phyloP scores from a whole-genome alignment of 73 alveolate genomes.

The Vitrella brassicaformis region DNA sequence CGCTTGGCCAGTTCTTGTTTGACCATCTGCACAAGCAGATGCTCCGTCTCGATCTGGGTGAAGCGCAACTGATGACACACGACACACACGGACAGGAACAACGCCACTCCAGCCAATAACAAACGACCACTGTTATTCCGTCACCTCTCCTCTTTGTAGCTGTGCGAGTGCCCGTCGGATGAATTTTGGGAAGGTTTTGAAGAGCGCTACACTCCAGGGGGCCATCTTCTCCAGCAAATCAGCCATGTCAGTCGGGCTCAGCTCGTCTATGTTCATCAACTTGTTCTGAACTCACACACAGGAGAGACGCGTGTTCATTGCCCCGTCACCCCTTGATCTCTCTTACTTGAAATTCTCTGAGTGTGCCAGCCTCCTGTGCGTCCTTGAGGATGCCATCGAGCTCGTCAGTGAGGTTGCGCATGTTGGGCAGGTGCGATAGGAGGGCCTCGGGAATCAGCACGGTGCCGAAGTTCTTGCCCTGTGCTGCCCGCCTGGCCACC shows the following conservation, averaged over 20 bases:
- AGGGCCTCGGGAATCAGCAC: conserved; percentile 72
- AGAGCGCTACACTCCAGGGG: background rate
- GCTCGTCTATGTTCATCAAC: background rate
- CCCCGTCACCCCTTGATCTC: too few relatives aligned
- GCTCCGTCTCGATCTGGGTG: conserved; percentile 80
- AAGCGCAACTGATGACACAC: conserved; percentile 47
- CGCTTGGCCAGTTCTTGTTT: conserved; percentile 60
- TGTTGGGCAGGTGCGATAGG: conserved; percentile 56
- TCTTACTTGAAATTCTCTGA: too few relatives aligned
- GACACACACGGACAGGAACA: too few relatives aligned
- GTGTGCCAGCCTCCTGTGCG: too few relatives aligned
- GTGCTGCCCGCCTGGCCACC: conserved; percentile 43
- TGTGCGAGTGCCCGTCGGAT: background rate
- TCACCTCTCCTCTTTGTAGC: too few relatives aligned
- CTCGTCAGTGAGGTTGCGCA: too few relatives aligned
- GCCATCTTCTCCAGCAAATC: background rate
- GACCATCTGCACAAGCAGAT: conserved; percentile 66
- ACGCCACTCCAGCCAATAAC: too few relatives aligned
- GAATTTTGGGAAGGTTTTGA: background rate
- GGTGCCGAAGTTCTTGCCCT: conserved; percentile 56
- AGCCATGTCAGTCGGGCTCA: background rate
- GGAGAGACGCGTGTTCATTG: background rate
- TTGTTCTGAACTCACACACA: background rate
- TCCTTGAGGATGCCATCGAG: too few relatives aligned
- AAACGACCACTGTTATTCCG: too few relatives aligned